A percentile compares a stretch with the other conserved stretches of the same genome.
These are phyloP conservation scores for Umbelopsis sp. DNA, from an alignment of 192 early-diverging fungal species.

Conservation along the genomic window DNA sequence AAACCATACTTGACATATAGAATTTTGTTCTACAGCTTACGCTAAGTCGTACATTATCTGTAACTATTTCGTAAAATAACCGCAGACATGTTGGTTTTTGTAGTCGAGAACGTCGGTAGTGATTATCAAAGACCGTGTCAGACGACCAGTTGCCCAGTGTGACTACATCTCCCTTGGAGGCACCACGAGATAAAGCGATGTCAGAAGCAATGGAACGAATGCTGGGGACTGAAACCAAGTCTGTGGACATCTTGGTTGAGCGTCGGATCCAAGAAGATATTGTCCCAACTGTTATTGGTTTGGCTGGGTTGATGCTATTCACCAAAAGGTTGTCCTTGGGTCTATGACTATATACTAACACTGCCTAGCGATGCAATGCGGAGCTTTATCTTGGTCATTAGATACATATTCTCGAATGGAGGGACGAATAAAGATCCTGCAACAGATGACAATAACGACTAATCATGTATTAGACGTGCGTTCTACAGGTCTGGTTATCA, in stretches of 20 bases:
- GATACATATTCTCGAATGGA: too few relatives aligned
- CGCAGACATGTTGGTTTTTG: neutral
- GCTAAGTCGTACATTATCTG: neutral
- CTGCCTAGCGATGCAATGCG: too few relatives aligned
- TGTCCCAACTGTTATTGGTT: neutral
- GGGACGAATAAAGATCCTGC: too few relatives aligned
- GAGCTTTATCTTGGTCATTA: too few relatives aligned
- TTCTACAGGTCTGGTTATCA: too few relatives aligned
- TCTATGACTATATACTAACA: too few relatives aligned
- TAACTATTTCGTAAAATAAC: neutral
- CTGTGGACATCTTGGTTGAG: neutral
- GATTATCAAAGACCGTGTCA: neutral
- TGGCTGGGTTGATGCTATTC: neutral
- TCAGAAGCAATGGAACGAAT: neutral
- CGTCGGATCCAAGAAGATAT: neutral
- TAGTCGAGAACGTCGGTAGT: neutral
- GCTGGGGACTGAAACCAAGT: neutral
- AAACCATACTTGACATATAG: too few relatives aligned
- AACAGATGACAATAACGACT: too few relatives aligned
- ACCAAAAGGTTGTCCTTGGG: neutral
- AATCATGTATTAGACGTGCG: too few relatives aligned
- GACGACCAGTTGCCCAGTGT: constrained; percentile 8
- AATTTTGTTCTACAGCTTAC: neutral
- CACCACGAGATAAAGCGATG: neutral
- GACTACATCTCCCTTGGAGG: neutral